Evolutionary conservation across 345 rosid species (phyloP).

Genomic region (Lagerstroemia speciosa): DNA sequence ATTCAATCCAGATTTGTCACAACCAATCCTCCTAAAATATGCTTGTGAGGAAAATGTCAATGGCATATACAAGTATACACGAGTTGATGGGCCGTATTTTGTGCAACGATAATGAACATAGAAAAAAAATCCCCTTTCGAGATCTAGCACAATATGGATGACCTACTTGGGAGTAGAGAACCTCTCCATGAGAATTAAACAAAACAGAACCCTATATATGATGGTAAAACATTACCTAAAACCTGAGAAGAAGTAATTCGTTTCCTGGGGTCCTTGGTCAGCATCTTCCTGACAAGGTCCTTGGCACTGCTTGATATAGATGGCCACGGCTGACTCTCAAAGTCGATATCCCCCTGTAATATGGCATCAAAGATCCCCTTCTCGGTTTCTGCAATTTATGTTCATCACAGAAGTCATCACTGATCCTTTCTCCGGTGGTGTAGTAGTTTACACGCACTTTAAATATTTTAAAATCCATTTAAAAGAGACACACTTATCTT

Average conservation of each 20-base stretch:
- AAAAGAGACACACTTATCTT: neutral
- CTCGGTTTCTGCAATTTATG: slow-evolving; percentile 49
- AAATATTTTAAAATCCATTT: neutral
- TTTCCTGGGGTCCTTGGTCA: slow-evolving; percentile 56
- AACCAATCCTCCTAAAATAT: neutral
- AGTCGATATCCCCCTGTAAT: slow-evolving; percentile 66
- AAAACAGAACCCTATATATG: neutral
- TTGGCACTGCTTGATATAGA: slow-evolving; percentile 67
- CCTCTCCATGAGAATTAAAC: neutral
- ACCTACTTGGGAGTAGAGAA: neutral
- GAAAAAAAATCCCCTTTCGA: neutral
- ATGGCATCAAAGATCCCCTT: slow-evolving; percentile 74
- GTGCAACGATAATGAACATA: neutral
- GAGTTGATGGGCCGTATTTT: neutral
- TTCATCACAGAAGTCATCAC: neutral
- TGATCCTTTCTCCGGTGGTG: neutral
- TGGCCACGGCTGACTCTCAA: slow-evolving; percentile 75
- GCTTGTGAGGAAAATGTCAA: neutral
- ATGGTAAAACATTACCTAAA: slow-evolving; percentile 34
- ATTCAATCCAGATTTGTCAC: neutral
- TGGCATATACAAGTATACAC: neutral
- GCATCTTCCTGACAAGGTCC: slow-evolving; percentile 69
- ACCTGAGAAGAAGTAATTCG: slow-evolving; percentile 67
- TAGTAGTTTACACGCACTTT: neutral
- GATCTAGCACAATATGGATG: neutral